A percentile compares a stretch with the other conserved stretches of the same genome.
These are phyloP conservation scores for Lecanicillium sp. DNA, from an alignment of 2,329 filamentous ascomycete species.

Conservation along the genomic window DNA sequence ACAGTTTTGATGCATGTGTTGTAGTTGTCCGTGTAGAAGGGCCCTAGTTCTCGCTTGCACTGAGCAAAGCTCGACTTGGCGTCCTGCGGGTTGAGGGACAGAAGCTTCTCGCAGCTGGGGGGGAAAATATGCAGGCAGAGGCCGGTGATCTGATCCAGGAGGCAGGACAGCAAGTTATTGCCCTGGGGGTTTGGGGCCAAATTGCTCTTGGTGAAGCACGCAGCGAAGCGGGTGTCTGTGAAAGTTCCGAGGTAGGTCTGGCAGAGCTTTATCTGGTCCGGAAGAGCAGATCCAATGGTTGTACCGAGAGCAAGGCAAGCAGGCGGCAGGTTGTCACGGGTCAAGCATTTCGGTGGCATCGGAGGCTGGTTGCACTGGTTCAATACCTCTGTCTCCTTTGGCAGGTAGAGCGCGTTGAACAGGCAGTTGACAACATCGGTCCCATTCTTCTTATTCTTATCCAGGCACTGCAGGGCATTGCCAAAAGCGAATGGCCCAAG, in stretches of 20 bases:
- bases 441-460: not conserved
- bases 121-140: not conserved
- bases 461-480: not conserved
- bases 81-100: not conserved
- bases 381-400: not conserved
- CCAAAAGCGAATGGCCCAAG: constrained; percentile 12
- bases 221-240: not conserved
- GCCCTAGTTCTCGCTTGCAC: not conserved
- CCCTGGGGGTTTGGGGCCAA: not conserved
- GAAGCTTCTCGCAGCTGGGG: not conserved
- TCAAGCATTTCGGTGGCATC: not conserved
- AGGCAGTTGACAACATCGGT: not conserved
- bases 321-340: not conserved
- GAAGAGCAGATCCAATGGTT: not conserved
- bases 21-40: not conserved
- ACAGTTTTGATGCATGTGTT: not conserved
- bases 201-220: not conserved
- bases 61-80: not conserved
- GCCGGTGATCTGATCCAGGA: not conserved
- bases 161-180: not conserved
- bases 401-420: not conserved
- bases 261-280: not conserved
- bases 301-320: not conserved
- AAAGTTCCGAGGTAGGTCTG: not conserved
- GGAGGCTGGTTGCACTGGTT: not conserved